phyloP scores from a whole-genome alignment of 768 basidiomycete genomes.

The Hericium rajendrae region DNA sequence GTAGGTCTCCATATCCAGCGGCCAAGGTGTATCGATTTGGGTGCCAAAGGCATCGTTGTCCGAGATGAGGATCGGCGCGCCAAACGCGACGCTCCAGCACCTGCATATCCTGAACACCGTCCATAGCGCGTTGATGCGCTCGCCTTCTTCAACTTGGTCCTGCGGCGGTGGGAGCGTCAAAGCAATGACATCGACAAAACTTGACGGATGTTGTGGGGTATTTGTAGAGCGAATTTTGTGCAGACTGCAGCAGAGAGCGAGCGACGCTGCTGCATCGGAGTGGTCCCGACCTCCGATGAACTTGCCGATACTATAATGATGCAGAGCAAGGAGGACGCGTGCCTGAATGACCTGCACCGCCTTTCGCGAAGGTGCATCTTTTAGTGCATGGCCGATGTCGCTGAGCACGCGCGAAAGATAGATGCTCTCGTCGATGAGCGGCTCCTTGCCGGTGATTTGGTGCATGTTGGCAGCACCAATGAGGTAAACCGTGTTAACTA shows the following conservation, averaged over 20 bases:
- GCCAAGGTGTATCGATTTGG: slow-evolving; percentile 32
- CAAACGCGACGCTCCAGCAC: slow-evolving; percentile 42
- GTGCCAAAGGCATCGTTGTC: slow-evolving; percentile 37
- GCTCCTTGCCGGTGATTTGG: slow-evolving; percentile 5
- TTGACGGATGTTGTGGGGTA: slow-evolving; percentile 4
- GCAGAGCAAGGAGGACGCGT: slow-evolving; percentile 23
- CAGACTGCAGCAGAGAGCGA: slow-evolving; percentile 20
- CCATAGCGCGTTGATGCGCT: slow-evolving; percentile 63
- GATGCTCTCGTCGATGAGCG: slow-evolving; percentile 22
- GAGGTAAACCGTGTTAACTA: slow-evolving; percentile 34
- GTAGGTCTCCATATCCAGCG: slow-evolving; percentile 24
- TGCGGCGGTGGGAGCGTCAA: slow-evolving; percentile 26
- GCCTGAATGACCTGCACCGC: slow-evolving; percentile 27
- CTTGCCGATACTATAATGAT: slow-evolving; percentile 20
- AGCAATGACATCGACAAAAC: slow-evolving; percentile 6
- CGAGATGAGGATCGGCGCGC: slow-evolving; percentile 41
- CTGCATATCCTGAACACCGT: slow-evolving; percentile 49
- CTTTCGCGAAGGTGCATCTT: slow-evolving; percentile 23
- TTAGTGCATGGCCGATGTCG: slow-evolving; percentile 31
- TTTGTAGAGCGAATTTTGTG: slow-evolving; percentile 17
- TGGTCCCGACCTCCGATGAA: slow-evolving; percentile 23
- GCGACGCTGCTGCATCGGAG: slow-evolving; percentile 20
- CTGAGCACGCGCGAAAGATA: slow-evolving; percentile 41
- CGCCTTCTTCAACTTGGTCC: slow-evolving; percentile 48
- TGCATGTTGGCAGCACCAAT: slow-evolving; percentile 24